These are phyloP conservation scores for Pueraria montana DNA, from an alignment of 306 rosid genomes.

Conservation along the genomic window DNA sequence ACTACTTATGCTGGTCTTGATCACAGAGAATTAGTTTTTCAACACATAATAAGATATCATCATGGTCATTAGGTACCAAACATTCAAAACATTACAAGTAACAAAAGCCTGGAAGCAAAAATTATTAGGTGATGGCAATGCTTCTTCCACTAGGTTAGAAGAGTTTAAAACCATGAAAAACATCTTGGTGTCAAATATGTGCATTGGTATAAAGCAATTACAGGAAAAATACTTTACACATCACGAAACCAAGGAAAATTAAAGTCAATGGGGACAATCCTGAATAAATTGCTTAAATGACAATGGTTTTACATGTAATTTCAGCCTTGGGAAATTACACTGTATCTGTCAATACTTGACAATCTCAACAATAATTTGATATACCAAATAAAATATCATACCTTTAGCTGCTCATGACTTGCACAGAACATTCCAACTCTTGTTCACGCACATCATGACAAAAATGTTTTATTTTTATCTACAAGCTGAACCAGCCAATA, in stretches of 20 bases:
- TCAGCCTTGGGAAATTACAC: constrained; percentile 17
- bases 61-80: neutral
- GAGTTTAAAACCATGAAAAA: neutral
- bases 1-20: neutral
- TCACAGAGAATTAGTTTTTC: neutral
- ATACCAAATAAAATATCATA: constrained; percentile 5
- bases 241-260: neutral
- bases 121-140: neutral
- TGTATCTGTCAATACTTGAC: neutral
- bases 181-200: neutral
- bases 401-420: constrained; percentile 4
- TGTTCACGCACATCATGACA: neutral
- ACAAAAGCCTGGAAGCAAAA: neutral
- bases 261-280: neutral
- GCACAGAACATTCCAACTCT: neutral
- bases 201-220: neutral
- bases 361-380: constrained; percentile 22
- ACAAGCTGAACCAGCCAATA: constrained; percentile 4
- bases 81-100: constrained; percentile 22
- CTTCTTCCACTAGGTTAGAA: constrained; percentile 6
- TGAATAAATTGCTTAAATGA: constrained; percentile 4
- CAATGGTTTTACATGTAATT: neutral
- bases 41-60: neutral
- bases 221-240: constrained; percentile 4
- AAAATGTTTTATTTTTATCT: constrained; percentile 9